Evolutionary conservation across 2,329 filamentous ascomycete species (phyloP), one percentile per base, ranked within the genome.

Genomic region (Ophiostoma triangulosporum): DNA sequence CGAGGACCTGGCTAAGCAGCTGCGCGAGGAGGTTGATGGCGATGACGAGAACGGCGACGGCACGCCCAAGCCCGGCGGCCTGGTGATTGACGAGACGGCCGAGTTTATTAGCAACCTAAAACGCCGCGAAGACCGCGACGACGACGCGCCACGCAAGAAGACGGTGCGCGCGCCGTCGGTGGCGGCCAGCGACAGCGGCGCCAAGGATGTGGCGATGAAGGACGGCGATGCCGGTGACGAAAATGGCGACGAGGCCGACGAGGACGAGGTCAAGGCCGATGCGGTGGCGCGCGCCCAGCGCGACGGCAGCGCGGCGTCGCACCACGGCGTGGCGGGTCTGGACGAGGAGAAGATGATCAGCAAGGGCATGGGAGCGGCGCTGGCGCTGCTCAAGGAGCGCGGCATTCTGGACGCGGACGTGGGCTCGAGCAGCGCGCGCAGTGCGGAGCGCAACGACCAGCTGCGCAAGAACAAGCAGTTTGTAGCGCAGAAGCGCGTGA

Each of bases 71-170:
- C 20, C 38, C 2, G 70, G 69, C 29, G 91, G 89, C 1, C 73
- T 98, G 1, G 78, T 96, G n/a, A 90, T 98, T 54, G 91, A 96
- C 57, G 93, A 96, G 64, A 95, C 91, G 0, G 89, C 89, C 0
- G 90, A 95, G 62, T 98, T 98, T 62, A 86, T 98, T 29, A 85
- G 89, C 26, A 88, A 88, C 53, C 69, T 98, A 53, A 85, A 84
- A 63, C 85, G 84, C 55, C 80, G 83, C 14, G 76, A 73, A 20
- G 73, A 75, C 7, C 70, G 75, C 3, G 74, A 78, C 53, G 72
- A 74, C 14, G 49, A 51, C 12, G 26, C 32, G 22, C 31, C 31
- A 6, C 48, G 31, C 20, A 35, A 35, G 76, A 64, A 70, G 85
- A 67, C 69, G 0, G 31, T 36, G 20, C 31, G 48, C 8, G 45